These are phyloP conservation scores for Annulohypoxylon stygium DNA, from an alignment of 495 filamentous ascomycete species.

Conservation along the genomic window DNA sequence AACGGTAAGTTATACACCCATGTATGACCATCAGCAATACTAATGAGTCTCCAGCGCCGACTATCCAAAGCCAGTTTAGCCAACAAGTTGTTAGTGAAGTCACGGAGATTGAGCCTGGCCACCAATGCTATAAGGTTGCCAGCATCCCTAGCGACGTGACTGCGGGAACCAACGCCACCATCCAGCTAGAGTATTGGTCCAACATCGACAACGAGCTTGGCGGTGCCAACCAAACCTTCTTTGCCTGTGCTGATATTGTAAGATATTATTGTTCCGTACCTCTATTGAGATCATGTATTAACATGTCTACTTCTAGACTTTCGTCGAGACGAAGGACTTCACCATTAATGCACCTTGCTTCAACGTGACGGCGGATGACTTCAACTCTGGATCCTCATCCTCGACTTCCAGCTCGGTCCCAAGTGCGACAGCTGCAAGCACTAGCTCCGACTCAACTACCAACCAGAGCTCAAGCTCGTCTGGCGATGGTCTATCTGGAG, in stretches of 20 bases:
- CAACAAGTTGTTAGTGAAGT: slow-evolving; percentile 58
- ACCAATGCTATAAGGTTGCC: slow-evolving; percentile 65
- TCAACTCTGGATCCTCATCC: slow-evolving; percentile 45
- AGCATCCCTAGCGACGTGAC: slow-evolving; percentile 53
- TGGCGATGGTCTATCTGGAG: slow-evolving; percentile 54
- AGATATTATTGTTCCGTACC: neutral
- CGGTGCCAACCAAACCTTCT: slow-evolving; percentile 63
- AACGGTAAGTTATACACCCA: slow-evolving; percentile 52
- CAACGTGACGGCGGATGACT: slow-evolving; percentile 60
- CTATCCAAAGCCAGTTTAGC: slow-evolving; percentile 59
- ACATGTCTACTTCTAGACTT: slow-evolving; percentile 47
- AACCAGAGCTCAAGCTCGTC: slow-evolving; percentile 20
- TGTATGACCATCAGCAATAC: neutral
- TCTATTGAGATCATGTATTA: neutral
- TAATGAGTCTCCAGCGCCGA: slow-evolving; percentile 50
- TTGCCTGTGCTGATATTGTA: slow-evolving; percentile 64
- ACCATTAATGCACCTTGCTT: slow-evolving; percentile 61
- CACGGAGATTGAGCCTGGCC: slow-evolving; percentile 56
- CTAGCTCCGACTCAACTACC: slow-evolving; percentile 16
- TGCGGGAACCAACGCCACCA: slow-evolving; percentile 63
- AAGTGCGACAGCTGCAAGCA: slow-evolving; percentile 20
- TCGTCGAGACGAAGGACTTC: slow-evolving; percentile 58
- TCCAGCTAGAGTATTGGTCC: slow-evolving; percentile 64
- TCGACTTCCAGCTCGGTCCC: slow-evolving; percentile 31
- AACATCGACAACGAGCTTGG: slow-evolving; percentile 54